Conservation (phyloP, 2,329 filamentous ascomycete genomes). For the Cryphonectria nitschkei region DNA sequence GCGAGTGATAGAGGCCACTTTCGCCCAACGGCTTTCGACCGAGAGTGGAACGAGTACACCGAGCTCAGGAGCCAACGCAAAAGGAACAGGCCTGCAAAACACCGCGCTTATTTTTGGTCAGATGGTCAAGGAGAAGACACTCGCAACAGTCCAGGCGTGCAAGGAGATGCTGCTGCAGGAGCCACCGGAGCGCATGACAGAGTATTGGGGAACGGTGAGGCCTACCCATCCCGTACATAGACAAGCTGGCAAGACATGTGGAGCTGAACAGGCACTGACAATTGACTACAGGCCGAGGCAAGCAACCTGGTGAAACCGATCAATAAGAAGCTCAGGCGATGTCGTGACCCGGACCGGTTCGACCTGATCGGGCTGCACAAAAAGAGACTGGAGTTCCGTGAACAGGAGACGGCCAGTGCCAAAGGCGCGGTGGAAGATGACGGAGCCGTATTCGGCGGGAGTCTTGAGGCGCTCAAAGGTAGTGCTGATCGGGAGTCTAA, state of each 20-base stretch:
- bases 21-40: slow-evolving; percentile 34
- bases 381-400: slow-evolving; percentile 59
- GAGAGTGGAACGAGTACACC: slow-evolving; percentile 31
- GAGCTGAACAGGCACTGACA: slow-evolving; percentile 35
- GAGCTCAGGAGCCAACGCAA: slow-evolving; percentile 27
- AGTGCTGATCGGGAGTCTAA: slow-evolving; percentile 46
- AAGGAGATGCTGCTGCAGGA: slow-evolving; percentile 60
- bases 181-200: slow-evolving; percentile 57
- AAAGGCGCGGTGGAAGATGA: slow-evolving; percentile 43
- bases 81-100: slow-evolving; percentile 29
- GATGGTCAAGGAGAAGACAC: slow-evolving; percentile 24
- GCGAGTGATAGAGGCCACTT: slow-evolving; percentile 48
- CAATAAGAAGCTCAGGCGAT: slow-evolving; percentile 71
- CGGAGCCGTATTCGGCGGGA: slow-evolving; percentile 50
- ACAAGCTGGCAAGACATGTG: slow-evolving; percentile 3
- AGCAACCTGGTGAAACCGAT: slow-evolving; percentile 59
- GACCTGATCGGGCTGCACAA: slow-evolving; percentile 72
- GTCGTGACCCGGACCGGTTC: slow-evolving; percentile 73
- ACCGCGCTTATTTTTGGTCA: slow-evolving; percentile 47
- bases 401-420: slow-evolving; percentile 40
- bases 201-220: slow-evolving; percentile 58
- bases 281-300: slow-evolving; percentile 46
- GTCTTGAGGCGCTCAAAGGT: slow-evolving; percentile 30
- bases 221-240: slow-evolving; percentile 9
- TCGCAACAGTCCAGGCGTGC: slow-evolving; percentile 51